Percentiles rank a stretch among this genome's conserved stretches.
Evolutionary conservation across 2,329 filamentous ascomycete genomes (phyloP).

Genomic region (Chrysoporthe austroafricana): DNA sequence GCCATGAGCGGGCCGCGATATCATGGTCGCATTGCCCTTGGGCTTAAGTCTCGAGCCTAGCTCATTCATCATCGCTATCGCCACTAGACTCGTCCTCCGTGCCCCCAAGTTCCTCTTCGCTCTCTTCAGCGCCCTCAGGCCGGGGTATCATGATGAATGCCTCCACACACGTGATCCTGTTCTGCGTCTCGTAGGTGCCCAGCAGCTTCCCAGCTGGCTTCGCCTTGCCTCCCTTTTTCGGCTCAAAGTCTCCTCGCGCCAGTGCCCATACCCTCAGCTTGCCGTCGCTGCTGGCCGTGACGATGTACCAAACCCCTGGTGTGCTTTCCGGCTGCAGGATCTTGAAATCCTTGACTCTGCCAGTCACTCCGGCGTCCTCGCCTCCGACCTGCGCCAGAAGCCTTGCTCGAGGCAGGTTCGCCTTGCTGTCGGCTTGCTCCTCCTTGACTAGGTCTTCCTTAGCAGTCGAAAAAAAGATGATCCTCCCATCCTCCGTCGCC

Average conservation of each 20-base stretch:
- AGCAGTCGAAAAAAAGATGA: conserved; percentile 80
- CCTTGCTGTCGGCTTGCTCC: conserved; percentile 31
- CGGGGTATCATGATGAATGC: conserved; percentile 82
- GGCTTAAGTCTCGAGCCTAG: background rate
- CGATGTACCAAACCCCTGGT: conserved; percentile 57
- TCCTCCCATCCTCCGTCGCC: conserved; percentile 87
- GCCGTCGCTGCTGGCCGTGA: conserved; percentile 84
- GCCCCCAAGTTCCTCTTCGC: conserved; percentile 55
- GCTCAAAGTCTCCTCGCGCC: conserved; percentile 44
- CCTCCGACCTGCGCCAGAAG: conserved; percentile 81
- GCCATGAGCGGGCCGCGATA: background rate
- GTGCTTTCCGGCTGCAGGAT: conserved; percentile 54
- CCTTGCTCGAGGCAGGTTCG: conserved; percentile 59
- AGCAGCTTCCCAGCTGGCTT: conserved; percentile 65
- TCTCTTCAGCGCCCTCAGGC: conserved; percentile 63
- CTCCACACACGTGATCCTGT: conserved; percentile 85
- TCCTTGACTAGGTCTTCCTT: conserved; percentile 47
- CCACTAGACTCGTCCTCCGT: conserved; percentile 45
- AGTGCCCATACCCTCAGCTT: conserved; percentile 79
- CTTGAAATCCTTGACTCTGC: conserved; percentile 88
- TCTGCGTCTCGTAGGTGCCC: conserved; percentile 81
- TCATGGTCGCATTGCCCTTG: background rate
- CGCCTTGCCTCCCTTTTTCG: conserved; percentile 33
- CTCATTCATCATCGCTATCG: conserved; percentile 35
- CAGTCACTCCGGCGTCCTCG: conserved; percentile 64